phyloP scores from a whole-genome alignment of 1,284 basidiomycete species.

The Cutaneotrichosporon cutaneum region DNA sequence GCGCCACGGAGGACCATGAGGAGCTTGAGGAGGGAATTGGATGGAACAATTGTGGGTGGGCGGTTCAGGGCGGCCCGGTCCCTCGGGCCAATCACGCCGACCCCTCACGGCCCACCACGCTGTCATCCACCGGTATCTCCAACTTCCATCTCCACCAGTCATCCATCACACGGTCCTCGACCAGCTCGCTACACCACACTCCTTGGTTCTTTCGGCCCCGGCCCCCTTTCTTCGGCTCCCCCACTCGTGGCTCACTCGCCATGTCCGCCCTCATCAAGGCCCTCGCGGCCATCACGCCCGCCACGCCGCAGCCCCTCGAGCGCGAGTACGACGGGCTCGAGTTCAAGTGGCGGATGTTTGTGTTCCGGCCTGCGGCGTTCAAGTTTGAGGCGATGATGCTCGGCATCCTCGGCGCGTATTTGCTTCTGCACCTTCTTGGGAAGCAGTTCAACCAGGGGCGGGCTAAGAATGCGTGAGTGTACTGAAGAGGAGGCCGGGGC shows the following conservation, averaged over 20 bases:
- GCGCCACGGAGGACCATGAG: too few species aligned
- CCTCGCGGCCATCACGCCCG: slow-evolving; percentile 58
- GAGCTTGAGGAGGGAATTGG: background rate
- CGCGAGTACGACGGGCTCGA: slow-evolving; percentile 64
- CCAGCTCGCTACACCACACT: background rate
- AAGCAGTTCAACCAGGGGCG: slow-evolving; percentile 37
- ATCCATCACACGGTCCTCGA: background rate
- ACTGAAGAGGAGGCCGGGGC: too few species aligned
- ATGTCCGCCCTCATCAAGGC: slow-evolving; percentile 53
- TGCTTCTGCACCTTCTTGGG: slow-evolving; percentile 45
- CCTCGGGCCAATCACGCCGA: background rate
- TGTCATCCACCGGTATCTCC: background rate
- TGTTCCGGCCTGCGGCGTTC: slow-evolving; percentile 78
- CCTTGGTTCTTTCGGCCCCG: background rate
- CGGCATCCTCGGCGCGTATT: slow-evolving; percentile 54
- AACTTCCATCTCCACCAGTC: background rate
- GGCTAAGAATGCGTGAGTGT: slow-evolving; percentile 49
- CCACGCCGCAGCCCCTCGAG: slow-evolving; percentile 33
- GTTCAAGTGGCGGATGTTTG: slow-evolving; percentile 67
- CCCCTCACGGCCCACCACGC: background rate
- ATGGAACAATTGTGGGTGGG: background rate
- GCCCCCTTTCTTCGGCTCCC: background rate
- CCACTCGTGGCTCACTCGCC: background rate
- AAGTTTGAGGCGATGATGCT: slow-evolving; percentile 64
- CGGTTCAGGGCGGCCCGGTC: background rate